Evolutionary conservation across 1,284 basidiomycete species (phyloP).

Genomic region (Volvariella volvacea): DNA sequence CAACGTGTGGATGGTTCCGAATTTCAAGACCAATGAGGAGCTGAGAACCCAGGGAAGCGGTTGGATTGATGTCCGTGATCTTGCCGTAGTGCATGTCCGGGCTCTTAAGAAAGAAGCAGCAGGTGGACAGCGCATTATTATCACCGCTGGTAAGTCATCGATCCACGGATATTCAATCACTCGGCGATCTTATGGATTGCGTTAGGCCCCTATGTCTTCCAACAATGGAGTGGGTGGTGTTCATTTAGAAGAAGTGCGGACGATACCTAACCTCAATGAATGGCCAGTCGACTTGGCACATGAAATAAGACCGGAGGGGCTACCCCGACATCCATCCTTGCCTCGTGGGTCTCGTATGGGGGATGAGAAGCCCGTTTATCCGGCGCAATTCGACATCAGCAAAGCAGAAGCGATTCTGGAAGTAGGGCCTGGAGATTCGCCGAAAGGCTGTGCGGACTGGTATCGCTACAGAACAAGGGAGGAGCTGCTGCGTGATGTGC

Average conservation of each 20-base stretch:
- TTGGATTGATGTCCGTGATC: conserved; percentile 45
- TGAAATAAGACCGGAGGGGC: neutral
- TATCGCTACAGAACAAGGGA: conserved; percentile 24
- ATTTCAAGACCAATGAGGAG: conserved; percentile 17
- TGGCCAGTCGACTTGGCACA: neutral
- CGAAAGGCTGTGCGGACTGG: neutral
- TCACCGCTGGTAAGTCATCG: conserved; percentile 9
- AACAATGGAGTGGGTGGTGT: neutral
- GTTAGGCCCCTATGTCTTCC: neutral
- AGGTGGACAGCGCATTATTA: conserved; percentile 53
- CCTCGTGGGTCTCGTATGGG: neutral
- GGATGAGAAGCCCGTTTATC: conserved; percentile 4
- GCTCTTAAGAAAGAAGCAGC: conserved; percentile 51
- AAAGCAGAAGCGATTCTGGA: conserved; percentile 29
- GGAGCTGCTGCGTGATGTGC: conserved; percentile 23
- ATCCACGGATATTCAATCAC: neutral
- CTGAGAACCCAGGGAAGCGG: conserved; percentile 21
- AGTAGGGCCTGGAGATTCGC: conserved; percentile 10
- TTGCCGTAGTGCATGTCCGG: conserved; percentile 50
- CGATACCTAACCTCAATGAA: neutral
- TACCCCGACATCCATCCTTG: neutral
- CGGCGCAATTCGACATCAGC: conserved; percentile 11
- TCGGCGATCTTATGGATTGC: neutral
- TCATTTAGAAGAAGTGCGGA: neutral
- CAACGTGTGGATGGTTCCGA: conserved; percentile 20